Evolutionary conservation across 1,284 basidiomycete genomes (phyloP).

Genomic region (Laetiporus sulphureus): DNA sequence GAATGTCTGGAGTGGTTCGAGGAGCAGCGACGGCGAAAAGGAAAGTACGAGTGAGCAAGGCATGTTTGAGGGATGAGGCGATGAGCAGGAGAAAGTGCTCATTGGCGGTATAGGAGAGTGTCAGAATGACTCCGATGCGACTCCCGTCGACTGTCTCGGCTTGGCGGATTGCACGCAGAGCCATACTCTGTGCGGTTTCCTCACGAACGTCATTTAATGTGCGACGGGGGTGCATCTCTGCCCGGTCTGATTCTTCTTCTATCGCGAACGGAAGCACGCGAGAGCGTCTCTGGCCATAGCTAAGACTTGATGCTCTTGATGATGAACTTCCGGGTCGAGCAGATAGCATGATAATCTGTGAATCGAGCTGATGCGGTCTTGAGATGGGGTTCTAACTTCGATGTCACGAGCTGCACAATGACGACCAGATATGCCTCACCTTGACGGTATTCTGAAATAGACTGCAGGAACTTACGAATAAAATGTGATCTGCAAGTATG

Average conservation of each 20-base stretch:
- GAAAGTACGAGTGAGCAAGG: conserved; percentile 36
- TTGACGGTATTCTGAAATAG: too few species aligned
- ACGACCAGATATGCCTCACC: too few species aligned
- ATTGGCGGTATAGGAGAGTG: conserved; percentile 47
- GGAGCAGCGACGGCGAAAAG: conserved; percentile 53
- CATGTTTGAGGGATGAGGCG: conserved; percentile 35
- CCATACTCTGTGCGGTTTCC: conserved; percentile 56
- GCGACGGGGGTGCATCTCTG: conserved; percentile 20
- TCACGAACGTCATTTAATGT: conserved; percentile 55
- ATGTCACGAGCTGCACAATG: too few species aligned
- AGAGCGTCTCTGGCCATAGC: conserved; percentile 11
- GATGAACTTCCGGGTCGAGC: too few species aligned
- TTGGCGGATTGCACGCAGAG: conserved; percentile 45
- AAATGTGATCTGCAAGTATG: too few species aligned
- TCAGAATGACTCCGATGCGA: conserved; percentile 49
- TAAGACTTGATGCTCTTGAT: conserved; percentile 1
- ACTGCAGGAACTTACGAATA: too few species aligned
- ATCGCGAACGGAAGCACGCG: conserved; percentile 4
- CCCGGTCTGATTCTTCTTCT: background rate
- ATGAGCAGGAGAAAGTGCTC: conserved; percentile 47
- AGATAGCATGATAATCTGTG: too few species aligned
- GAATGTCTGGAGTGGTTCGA: conserved; percentile 19
- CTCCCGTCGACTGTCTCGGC: conserved; percentile 42
- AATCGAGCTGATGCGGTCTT: too few species aligned
- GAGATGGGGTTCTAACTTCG: too few species aligned